Evolutionary conservation across 1,139 yeast species (phyloP).

Genomic region (Fermentozyma sake): DNA sequence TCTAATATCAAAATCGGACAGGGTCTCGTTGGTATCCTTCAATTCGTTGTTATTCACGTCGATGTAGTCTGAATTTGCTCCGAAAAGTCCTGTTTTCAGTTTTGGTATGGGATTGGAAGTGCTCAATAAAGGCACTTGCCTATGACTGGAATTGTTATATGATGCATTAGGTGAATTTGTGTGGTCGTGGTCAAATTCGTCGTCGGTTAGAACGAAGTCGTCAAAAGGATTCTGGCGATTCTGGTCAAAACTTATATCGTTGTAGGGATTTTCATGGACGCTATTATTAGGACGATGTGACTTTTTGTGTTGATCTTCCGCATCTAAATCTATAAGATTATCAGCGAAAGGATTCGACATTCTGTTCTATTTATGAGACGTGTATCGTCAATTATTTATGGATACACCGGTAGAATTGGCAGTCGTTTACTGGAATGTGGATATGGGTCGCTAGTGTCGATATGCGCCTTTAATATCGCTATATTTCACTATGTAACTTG

Average conservation of each 20-base stretch:
- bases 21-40: slow-evolving; percentile 5
- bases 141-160: slow-evolving; percentile 4
- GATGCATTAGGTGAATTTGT: slow-evolving; percentile 3
- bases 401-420: not conserved
- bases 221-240: slow-evolving; percentile 28
- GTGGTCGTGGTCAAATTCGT: slow-evolving; percentile 20
- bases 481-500: no score
- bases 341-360: slow-evolving; percentile 9
- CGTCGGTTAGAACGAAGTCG: slow-evolving; percentile 37
- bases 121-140: slow-evolving; percentile 24
- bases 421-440: not conserved
- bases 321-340: slow-evolving; percentile 33
- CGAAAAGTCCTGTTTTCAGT: slow-evolving; percentile 13
- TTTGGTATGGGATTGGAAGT: slow-evolving; percentile 14
- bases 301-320: slow-evolving; percentile 4
- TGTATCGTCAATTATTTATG: not conserved
- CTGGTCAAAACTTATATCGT: slow-evolving; percentile 11
- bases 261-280: no score
- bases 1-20: slow-evolving; percentile 54
- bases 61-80: slow-evolving; percentile 9
- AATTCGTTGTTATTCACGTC: slow-evolving; percentile 9
- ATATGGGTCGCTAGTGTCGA: no score
- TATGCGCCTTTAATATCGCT: no score
- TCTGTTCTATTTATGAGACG: not conserved
- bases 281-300: no score